phyloP scores from a whole-genome alignment of 176 grass and related monocot species.

The Stipa capillata region DNA sequence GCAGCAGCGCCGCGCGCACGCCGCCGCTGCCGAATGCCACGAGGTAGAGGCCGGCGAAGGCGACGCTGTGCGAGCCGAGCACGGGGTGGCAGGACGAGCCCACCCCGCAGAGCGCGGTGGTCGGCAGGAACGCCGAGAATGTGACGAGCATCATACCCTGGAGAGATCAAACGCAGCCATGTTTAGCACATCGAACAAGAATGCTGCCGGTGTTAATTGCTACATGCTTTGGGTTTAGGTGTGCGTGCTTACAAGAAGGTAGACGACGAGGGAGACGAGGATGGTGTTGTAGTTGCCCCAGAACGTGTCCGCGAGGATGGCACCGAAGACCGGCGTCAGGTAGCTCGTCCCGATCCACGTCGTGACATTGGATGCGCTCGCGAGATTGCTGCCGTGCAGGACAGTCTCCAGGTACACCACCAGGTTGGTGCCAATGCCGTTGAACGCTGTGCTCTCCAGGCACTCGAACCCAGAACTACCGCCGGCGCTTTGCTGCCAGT shows the following conservation, averaged over 20 bases:
- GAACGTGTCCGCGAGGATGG: conserved; percentile 56
- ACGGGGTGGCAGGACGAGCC: conserved; percentile 11
- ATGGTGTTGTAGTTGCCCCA: conserved; percentile 58
- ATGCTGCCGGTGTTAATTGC: no score
- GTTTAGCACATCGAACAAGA: not conserved
- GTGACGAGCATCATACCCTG: conserved; percentile 50
- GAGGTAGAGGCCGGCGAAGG: conserved; percentile 59
- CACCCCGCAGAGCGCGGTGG: conserved; percentile 10
- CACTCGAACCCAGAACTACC: conserved; percentile 29
- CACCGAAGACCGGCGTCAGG: conserved; percentile 51
- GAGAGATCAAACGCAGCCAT: not conserved
- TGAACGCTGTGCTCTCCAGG: conserved; percentile 48
- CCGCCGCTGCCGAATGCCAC: conserved; percentile 62
- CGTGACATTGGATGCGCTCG: conserved; percentile 42
- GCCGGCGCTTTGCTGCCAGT: conserved; percentile 24
- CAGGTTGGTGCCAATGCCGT: conserved; percentile 47
- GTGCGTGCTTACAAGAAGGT: conserved; percentile 35
- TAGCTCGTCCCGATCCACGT: conserved; percentile 58
- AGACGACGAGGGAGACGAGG: conserved; percentile 48
- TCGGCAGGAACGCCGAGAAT: conserved; percentile 41
- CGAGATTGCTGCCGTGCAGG: conserved; percentile 40
- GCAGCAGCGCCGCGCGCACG: conserved; percentile 60
- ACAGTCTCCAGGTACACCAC: conserved; percentile 52
- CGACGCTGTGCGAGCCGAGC: conserved; percentile 1
- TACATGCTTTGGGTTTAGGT: not conserved